phyloP scores from a whole-genome alignment of 208 protist species.

The Plasmodiophora brassicae region DNA sequence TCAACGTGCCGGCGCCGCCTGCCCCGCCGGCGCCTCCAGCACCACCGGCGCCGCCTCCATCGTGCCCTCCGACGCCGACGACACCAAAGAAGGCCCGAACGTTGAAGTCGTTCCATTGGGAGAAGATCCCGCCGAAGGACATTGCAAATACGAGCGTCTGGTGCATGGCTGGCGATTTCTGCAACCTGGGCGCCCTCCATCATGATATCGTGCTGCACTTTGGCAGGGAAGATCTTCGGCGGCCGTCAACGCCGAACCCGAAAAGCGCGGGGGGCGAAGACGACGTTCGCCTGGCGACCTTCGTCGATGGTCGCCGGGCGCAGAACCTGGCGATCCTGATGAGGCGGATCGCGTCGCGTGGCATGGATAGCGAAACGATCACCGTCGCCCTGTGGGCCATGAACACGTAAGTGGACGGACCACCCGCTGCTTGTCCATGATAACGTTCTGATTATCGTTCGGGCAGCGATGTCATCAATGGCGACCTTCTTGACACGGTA shows the following conservation, averaged over 20 bases:
- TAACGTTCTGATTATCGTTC: not conserved
- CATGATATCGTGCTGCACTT: not conserved
- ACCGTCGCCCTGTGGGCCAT: not conserved
- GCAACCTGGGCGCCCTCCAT: not conserved
- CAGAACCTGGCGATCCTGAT: conserved; percentile 19
- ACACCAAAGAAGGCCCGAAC: not conserved
- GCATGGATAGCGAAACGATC: not conserved
- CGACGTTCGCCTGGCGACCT: not conserved
- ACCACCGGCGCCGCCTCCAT: not conserved
- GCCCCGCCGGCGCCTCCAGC: not conserved
- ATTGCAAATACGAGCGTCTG: not conserved
- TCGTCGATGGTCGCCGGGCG: not conserved
- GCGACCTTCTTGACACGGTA: conserved; percentile 23
- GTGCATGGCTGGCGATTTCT: not conserved
- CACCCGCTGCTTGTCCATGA: not conserved
- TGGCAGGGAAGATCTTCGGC: not conserved
- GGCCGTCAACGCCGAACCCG: not conserved
- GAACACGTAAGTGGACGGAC: not conserved
- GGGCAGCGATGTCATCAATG: not conserved
- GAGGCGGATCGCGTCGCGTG: not conserved
- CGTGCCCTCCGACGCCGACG: not conserved
- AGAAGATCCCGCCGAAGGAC: not conserved
- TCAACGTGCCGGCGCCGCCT: not conserved
- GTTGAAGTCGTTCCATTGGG: conserved; percentile 25
- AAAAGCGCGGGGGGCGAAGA: not conserved